Base-by-base conservation (phyloP, 1,139 yeast species). In the Lodderomyces beijingensis region DNA sequence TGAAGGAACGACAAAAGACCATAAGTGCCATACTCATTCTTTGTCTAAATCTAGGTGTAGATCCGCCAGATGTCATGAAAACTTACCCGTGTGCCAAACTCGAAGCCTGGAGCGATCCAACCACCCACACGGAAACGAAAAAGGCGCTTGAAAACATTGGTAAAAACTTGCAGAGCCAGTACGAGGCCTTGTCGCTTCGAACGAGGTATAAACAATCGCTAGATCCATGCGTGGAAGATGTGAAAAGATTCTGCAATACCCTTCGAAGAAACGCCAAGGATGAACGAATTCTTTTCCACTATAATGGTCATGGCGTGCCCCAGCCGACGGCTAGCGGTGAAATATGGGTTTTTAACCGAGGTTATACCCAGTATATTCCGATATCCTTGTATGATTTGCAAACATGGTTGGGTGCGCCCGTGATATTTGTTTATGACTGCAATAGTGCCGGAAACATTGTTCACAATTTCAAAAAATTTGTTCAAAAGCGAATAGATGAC, bases 301-400 rank as follows among this genome's bases (percentile, higher is more conserved):
- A 93, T 55, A 91, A 91, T 50, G 99, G 99, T 3, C 99, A 91
- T 52, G 99, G 99, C 12, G 99, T 91, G 2, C 99, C 99, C 0
- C 88, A 88, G 45, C 98, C 99, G 1, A 93, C 98, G 0, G 78
- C 88, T 18, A 79, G 89, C 34, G 99, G 99, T n/a, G 99, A 91
- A 52, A 87, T 91, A 15, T 91, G 99, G 99, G 97, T 93, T 11
- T 91, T 91, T 61, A 91, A 91, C 56, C 67, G 96, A 46, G 96
- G 96, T 1, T 93, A 89, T 55, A 91, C 98, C 1, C 98, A 91
- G 59, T 91, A 91, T 53, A 91, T 91, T 40, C 99, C 99, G 1
- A 93, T 91, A 2, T 85, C 96, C 4, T 62, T 91, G 15, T 88
- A 86, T 53, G 98, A 93, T 50, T 65, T 91, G 34, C 98, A 91